A percentile compares a stretch with the other conserved stretches of the same genome.
Conservation (phyloP, 2,329 filamentous ascomycete species). For the Aspergillus felis region DNA sequence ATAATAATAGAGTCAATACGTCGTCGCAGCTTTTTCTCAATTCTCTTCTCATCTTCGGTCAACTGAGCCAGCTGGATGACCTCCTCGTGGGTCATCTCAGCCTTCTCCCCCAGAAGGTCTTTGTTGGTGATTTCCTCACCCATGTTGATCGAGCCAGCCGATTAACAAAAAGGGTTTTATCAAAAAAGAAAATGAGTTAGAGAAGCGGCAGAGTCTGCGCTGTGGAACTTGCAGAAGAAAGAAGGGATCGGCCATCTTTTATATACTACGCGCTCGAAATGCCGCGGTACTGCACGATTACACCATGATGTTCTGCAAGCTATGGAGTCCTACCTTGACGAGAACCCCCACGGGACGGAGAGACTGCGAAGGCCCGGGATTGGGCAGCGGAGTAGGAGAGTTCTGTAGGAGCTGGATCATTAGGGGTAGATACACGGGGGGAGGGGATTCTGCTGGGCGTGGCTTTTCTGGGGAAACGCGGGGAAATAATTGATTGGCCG, state of each 20-base stretch:
- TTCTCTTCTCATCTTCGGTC: conserved; percentile 29
- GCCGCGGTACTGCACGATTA: background rate
- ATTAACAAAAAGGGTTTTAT: background rate
- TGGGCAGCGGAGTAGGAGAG: background rate
- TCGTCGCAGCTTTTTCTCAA: conserved; percentile 36
- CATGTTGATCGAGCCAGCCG: background rate
- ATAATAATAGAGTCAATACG: conserved; percentile 39
- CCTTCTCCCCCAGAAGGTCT: conserved; percentile 16
- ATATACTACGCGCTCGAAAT: background rate
- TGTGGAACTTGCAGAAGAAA: background rate
- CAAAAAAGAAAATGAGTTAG: background rate
- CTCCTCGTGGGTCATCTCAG: conserved; percentile 17
- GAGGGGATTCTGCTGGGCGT: background rate
- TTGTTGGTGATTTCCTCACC: conserved; percentile 6
- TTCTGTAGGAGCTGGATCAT: no score
- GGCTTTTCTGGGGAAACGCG: background rate
- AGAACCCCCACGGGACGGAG: background rate
- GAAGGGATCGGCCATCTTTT: background rate
- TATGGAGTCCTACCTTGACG: background rate
- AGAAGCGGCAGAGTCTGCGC: background rate
- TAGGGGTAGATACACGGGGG: background rate
- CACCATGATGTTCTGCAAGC: background rate
- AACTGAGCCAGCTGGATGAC: conserved; percentile 33
- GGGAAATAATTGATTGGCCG: background rate
- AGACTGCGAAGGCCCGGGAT: background rate